Base-by-base conservation (phyloP, 129 eudicot genomes). In the Flaveria bidentis region DNA sequence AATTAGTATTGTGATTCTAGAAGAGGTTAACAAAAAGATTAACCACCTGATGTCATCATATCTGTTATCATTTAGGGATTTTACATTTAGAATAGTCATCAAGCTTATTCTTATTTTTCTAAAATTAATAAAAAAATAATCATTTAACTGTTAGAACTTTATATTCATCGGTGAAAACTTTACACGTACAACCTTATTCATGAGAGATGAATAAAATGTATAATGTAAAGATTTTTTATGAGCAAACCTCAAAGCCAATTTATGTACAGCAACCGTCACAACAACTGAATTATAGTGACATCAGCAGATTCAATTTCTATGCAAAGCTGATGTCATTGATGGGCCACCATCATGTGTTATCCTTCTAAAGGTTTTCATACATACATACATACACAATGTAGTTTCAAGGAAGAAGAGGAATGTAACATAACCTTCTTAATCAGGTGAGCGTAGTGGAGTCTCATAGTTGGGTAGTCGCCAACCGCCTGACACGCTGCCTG, bases 401-500 rank as follows among this genome's bases (percentile, higher is more conserved):
- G 44, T 15, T 28, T 23, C 12, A 10, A 60, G n/a, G 39, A 2
- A 60, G 39, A 60, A 61, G 63, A 52, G 44, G 57, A 2, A 26
- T n/a, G 56, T 50, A 30, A 61, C 65, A 72, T 72, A 79, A 72
- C 56, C 68, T 79, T 6, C 45, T 56, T 26, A 69, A 13, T 67
- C 8, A 74, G 26, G 16, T 20, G 53, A 12, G 36, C 20, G 58
- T 10, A n/a, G 1, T 36, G 13, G 7, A 11, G 25, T 72, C 66
- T 80, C 74, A 80, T 41, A 67, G 51, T 56, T 74, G 84, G 64
- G 44, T 80, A 62, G 67, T 77, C 0, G 85, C 85, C 72, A 84
- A 74, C 15, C 56, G 75, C 73, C 85, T 78, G 33, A 79, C 86
- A 12, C 86, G 86, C 28, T 69, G 71, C 52, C 83, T 74, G 68